A percentile compares a stretch with the other conserved stretches of the same genome.
These are phyloP conservation scores for Trypanosomatidae sp. DNA, from an alignment of 208 protist species.

Conservation along the genomic window DNA sequence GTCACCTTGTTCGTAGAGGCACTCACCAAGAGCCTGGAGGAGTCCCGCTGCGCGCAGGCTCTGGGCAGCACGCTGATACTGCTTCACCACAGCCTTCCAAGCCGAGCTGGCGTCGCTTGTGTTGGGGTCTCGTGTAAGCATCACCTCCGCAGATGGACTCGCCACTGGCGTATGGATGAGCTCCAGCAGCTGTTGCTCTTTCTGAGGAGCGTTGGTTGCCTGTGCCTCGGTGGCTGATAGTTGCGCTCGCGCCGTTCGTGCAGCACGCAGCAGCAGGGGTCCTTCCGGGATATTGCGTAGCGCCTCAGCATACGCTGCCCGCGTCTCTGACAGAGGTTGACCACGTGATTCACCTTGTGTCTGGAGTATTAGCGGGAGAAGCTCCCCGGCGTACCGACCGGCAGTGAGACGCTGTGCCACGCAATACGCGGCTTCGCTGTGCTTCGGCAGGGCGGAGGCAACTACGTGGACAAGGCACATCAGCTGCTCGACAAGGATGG, in stretches of 20 bases:
- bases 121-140: not conserved
- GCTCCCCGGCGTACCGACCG: slow-evolving; percentile 45
- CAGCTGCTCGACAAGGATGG: slow-evolving; percentile 40
- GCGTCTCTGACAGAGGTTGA: not conserved
- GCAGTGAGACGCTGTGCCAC: slow-evolving; percentile 50
- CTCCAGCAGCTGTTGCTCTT: not conserved
- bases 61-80: slow-evolving; percentile 45
- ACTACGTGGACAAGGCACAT: slow-evolving; percentile 45
- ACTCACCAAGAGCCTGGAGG: slow-evolving; percentile 65
- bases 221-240: slow-evolving; percentile 5
- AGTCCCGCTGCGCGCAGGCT: slow-evolving; percentile 51
- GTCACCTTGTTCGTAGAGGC: slow-evolving; percentile 65
- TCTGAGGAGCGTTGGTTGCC: not conserved
- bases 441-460: slow-evolving; percentile 36
- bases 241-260: slow-evolving; percentile 39
- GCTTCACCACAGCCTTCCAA: slow-evolving; percentile 39
- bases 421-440: slow-evolving; percentile 35
- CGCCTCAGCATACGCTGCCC: slow-evolving; percentile 30
- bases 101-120: not conserved
- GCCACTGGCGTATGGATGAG: not conserved
- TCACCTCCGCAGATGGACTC: not conserved
- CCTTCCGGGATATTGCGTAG: slow-evolving; percentile 46
- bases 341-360: slow-evolving; percentile 23
- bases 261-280: slow-evolving; percentile 34
- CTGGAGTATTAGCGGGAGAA: slow-evolving; percentile 57